Evolutionary conservation across 1,284 basidiomycete genomes (phyloP), one percentile per base, ranked within the genome.

Genomic region (Ganoderma multipileum): DNA sequence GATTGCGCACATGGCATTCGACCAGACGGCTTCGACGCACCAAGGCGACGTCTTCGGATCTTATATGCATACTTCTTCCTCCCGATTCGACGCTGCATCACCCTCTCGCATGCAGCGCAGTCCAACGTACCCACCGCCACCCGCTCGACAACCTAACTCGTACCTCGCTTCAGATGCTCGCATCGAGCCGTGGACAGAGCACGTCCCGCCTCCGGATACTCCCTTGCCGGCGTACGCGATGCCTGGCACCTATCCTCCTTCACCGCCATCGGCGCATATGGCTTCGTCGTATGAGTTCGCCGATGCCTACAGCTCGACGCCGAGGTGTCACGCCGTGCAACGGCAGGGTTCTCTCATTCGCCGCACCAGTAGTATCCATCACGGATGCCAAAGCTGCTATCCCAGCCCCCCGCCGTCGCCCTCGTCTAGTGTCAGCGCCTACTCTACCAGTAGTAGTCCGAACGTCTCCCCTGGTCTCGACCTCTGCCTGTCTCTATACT

Each of bases 181-280:
- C 14, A 41, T 42, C 18, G 38, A 60, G 14, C 9, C 58, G 12
- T 60, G n/a, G 58, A 4, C 23, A 23, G 33, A 42, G 23, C 39
- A 39, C 6, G 2, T 3, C 14, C 38, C n/a, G 12, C 28, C n/a
- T 8, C 6, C 3, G 20, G 23, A 60, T 7, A 41, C 58, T 39
- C n/a, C 38, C 7, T 8, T 26, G 9, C 23, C 58, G 23, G 6
- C 36, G 7, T 26, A 12, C 14, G 9, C 38, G 11, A 60, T 60
- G 58, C 58, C 58, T 3, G 38, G 58, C 12, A 60, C 58, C 7
- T 60, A 60, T 28, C 58, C 58, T 23, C 38, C 36, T 20, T 58
- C 57, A 2, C 57, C 57, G 2, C 33, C 36, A 14, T 12, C 3
- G 8, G 23, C n/a, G 9, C 0, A 23, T n/a, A 38, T 5, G 4